A percentile compares a stretch with the other conserved stretches of the same genome.
Conservation (phyloP, 2,329 filamentous ascomycete genomes). For the Mycocentrospora acerina region DNA sequence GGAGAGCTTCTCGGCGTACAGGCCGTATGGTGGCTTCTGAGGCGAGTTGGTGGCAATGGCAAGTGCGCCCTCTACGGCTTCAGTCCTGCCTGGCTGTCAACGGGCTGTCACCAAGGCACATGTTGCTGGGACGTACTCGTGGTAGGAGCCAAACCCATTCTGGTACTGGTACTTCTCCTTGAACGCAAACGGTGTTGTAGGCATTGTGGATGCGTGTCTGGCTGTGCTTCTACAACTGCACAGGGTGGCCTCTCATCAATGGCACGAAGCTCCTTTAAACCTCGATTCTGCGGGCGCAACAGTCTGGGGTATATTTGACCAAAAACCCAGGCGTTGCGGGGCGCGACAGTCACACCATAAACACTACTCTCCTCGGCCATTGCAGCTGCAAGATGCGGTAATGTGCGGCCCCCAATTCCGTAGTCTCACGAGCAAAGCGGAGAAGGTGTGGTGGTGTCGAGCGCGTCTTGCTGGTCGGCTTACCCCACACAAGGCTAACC, state of each 20-base stretch:
- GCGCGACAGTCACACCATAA: conserved; percentile 21
- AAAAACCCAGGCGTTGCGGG: conserved; percentile 20
- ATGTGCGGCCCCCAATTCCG: conserved; percentile 34
- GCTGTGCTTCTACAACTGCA: conserved; percentile 30
- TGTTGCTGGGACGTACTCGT: conserved; percentile 62
- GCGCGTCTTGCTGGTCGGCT: conserved; percentile 11
- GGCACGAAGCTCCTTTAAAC: conserved; percentile 18
- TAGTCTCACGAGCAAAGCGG: conserved; percentile 17
- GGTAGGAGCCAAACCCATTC: conserved; percentile 74
- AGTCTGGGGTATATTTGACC: conserved; percentile 19
- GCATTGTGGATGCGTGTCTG: conserved; percentile 54
- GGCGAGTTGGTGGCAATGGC: conserved; percentile 79
- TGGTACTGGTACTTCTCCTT: conserved; percentile 74
- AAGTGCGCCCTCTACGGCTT: conserved; percentile 73
- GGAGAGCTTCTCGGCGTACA: conserved; percentile 75
- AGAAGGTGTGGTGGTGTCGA: conserved; percentile 10
- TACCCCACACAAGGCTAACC: conserved; percentile 26
- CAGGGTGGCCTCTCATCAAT: conserved; percentile 31
- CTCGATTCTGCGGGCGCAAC: too few relatives aligned
- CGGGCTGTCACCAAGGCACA: background rate
- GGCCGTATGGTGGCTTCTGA: conserved; percentile 74
- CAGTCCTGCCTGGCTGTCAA: conserved; percentile 57
- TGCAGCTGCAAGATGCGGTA: conserved; percentile 22
- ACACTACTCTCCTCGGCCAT: conserved; percentile 17
- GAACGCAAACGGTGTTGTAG: conserved; percentile 62